These are phyloP conservation scores for Camillea tinctor DNA, from an alignment of 2,329 filamentous ascomycete genomes.

Conservation along the genomic window DNA sequence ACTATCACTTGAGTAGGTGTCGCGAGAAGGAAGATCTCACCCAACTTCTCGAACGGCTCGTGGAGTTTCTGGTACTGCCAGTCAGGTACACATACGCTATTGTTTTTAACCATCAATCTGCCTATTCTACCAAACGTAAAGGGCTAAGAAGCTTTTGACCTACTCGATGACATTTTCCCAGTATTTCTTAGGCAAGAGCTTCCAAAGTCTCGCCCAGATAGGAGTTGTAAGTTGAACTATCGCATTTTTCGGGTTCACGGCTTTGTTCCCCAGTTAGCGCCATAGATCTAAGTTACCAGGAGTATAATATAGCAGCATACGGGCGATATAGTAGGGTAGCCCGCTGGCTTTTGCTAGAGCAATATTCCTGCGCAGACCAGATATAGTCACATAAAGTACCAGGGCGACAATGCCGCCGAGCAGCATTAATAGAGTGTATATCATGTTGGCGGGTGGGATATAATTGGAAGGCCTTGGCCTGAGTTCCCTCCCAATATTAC, in stretches of 20 bases:
- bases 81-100: constrained; percentile 49
- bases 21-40: constrained; percentile 63
- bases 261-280: constrained; percentile 31
- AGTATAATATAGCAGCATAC: constrained; percentile 39
- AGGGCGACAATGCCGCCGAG: constrained; percentile 35
- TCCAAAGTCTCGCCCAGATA: constrained; percentile 56
- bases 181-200: constrained; percentile 47
- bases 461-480: background rate
- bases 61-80: constrained; percentile 57
- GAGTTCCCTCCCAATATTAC: background rate
- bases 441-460: constrained; percentile 25
- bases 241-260: constrained; percentile 48
- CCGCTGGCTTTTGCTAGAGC: constrained; percentile 49
- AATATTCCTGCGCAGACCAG: constrained; percentile 45
- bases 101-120: background rate
- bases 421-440: constrained; percentile 38
- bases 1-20: constrained; percentile 54
- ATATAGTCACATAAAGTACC: constrained; percentile 28
- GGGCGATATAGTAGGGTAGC: constrained; percentile 51
- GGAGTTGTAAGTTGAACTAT: constrained; percentile 55
- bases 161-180: constrained; percentile 62
- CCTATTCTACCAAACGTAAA: background rate
- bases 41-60: constrained; percentile 56
- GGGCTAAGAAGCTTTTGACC: constrained; percentile 24
- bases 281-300: background rate